Percentiles rank a stretch among this genome's conserved stretches.
Evolutionary conservation across 2,329 filamentous ascomycete genomes (phyloP).

Genomic region (Pyrenophora seminiperda): DNA sequence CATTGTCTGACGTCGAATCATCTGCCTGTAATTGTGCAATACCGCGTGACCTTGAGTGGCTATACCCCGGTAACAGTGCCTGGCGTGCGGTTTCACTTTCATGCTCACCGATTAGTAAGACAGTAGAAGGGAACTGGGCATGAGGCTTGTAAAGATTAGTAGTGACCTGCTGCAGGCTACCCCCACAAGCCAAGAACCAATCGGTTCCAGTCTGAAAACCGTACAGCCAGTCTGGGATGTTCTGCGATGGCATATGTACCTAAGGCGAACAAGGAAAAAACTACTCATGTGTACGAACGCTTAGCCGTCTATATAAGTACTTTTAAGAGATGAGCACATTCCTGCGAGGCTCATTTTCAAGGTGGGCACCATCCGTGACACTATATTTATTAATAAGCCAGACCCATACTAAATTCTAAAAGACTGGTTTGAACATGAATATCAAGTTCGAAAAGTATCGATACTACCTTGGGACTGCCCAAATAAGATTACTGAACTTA

Average conservation of each 20-base stretch:
- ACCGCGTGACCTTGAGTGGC: slow-evolving; percentile 1
- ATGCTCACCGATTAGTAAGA: slow-evolving; percentile 12
- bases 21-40: slow-evolving; percentile 10
- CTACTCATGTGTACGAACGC: not conserved
- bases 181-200: slow-evolving; percentile 14
- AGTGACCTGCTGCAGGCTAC: slow-evolving; percentile 1
- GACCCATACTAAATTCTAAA: not conserved
- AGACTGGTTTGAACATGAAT: not conserved
- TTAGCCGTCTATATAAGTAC: slow-evolving; percentile 7
- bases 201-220: slow-evolving; percentile 9
- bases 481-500: slow-evolving; percentile 11
- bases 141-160: slow-evolving; percentile 5
- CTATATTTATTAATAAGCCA: slow-evolving; percentile 5
- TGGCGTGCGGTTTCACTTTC: slow-evolving; percentile 1
- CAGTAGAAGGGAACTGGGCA: slow-evolving; percentile 13
- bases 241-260: slow-evolving; percentile 5
- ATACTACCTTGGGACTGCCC: slow-evolving; percentile 14
- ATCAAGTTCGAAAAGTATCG: slow-evolving; percentile 3
- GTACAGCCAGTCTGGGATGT: slow-evolving; percentile 14
- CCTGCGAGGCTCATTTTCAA: slow-evolving; percentile 4
- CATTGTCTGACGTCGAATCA: not conserved
- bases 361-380: not conserved
- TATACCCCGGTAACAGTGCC: slow-evolving; percentile 3
- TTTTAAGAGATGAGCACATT: slow-evolving; percentile 1
- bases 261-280: not conserved